These are phyloP conservation scores for Takakia lepidozioides DNA, from an alignment of 225 moss, liverwort and hornwort genomes.

Conservation along the genomic window DNA sequence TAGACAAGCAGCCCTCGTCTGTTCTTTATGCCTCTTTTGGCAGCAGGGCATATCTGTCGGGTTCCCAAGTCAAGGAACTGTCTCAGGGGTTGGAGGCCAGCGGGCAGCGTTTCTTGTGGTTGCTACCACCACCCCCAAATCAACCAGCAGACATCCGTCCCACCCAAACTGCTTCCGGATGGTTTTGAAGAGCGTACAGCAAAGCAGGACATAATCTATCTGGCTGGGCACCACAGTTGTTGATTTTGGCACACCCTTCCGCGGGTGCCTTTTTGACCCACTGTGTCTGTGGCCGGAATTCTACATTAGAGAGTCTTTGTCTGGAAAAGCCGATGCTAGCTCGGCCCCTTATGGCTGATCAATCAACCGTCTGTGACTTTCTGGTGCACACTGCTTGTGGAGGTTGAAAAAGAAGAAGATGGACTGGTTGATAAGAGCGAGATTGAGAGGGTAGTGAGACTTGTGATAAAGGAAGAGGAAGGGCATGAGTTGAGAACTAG, in stretches of 20 bases:
- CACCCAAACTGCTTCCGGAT: background rate
- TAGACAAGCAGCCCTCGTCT: conserved; percentile 17
- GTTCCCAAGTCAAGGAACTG: conserved; percentile 28
- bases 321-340: conserved; percentile 1
- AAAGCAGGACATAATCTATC: background rate
- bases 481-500: background rate
- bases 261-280: conserved; percentile 4
- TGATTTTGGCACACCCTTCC: conserved; percentile 1
- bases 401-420: background rate
- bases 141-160: background rate
- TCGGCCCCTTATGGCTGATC: conserved; percentile 3
- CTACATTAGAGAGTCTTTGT: background rate
- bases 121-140: background rate
- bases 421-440: background rate
- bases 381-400: background rate
- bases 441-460: background rate
- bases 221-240: conserved; percentile 4
- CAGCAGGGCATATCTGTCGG: conserved; percentile 15
- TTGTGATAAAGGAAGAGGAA: background rate
- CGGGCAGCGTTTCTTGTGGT: background rate
- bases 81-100: conserved; percentile 22
- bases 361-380: background rate
- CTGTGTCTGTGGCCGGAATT: no score
- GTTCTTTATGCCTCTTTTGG: conserved; percentile 32
- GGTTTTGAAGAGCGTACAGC: conserved; percentile 2